Conservation (phyloP, 2,329 filamentous ascomycete genomes). For the Scedosporium aurantiacum region DNA sequence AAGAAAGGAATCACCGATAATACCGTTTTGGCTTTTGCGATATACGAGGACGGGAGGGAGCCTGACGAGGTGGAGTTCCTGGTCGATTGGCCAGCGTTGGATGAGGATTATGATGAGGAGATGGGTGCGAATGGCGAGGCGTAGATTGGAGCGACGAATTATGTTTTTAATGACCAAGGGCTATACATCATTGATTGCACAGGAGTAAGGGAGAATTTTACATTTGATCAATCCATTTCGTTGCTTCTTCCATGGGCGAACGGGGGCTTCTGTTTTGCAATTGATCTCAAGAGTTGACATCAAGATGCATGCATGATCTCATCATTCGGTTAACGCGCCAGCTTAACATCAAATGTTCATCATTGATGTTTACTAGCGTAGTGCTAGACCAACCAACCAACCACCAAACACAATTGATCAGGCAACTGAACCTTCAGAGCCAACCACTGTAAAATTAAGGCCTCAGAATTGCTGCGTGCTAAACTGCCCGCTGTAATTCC, state of each 20-base stretch:
- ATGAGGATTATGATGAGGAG: conserved; percentile 24
- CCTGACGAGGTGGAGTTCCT: conserved; percentile 29
- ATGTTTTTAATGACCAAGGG: not conserved
- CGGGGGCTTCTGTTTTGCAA: not conserved
- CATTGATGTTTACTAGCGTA: too few relatives aligned
- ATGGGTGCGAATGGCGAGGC: conserved; percentile 3
- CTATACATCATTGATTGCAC: not conserved
- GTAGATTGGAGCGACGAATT: not conserved
- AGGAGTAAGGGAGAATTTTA: not conserved
- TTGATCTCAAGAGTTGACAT: not conserved
- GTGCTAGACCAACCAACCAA: too few relatives aligned
- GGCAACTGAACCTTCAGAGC: too few relatives aligned
- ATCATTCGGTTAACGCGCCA: too few relatives aligned
- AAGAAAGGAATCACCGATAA: conserved; percentile 35
- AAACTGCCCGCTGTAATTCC: too few relatives aligned
- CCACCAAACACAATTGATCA: too few relatives aligned
- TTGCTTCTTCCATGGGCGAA: too few relatives aligned
- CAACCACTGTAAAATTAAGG: too few relatives aligned
- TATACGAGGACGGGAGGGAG: conserved; percentile 27
- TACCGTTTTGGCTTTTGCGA: conserved; percentile 36
- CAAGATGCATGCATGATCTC: too few relatives aligned
- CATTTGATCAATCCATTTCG: not conserved
- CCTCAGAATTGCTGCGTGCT: too few relatives aligned
- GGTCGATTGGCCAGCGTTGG: conserved; percentile 34
- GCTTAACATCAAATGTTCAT: too few relatives aligned